Base-by-base conservation (phyloP, 805 yeast species). In the Wickerhamiella azymoides region DNA sequence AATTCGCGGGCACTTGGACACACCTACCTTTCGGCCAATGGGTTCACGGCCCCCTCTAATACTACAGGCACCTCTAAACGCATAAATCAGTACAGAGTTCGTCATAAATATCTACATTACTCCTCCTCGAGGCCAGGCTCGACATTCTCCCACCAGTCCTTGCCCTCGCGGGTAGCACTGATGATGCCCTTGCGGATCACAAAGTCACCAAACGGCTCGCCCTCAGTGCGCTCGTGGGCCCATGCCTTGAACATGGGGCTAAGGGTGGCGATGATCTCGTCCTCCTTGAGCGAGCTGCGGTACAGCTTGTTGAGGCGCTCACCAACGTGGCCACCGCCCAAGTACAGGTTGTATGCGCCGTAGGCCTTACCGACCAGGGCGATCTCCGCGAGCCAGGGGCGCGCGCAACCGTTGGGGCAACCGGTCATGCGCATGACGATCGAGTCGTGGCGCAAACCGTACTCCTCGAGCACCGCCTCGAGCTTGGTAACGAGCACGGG, bases 381-480 rank as follows among this genome's bases (percentile, higher is more conserved):
- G 48, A 89, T 77, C 64, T 89, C 97, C 4, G 96, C 97, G 43
- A 89, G 68, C 96, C 96, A 89, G 25, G 97, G 97, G 64, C 97
- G 79, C 19, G 97, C 92, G 71, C 97, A 89, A 54, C 97, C 97
- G 63, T 89, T 89, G 46, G 96, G 96, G 73, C 97, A 89, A 47
- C 97, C 97, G 26, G 96, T 89, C 96, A 89, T 88, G 70, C 97
- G 78, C 94, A 89, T 82, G 19, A 86, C 94, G 54, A 89, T 74
- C 7, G 94, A 79, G 65, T 89, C 97, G 57, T 86, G 95, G 60
- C 94, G 81, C 56, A 89, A 73, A 8, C 97, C 97, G 53, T 79
- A 77, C 59, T 86, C 94, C 65, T 89, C 96, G 48, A 89, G 70
- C 17, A 85, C 77, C n/a, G 69, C 74, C 64, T 89, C 97, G 49